Evolutionary conservation across 2,329 filamentous ascomycete genomes (phyloP), one percentile per base, ranked within the genome.

Genomic region (Colletotrichum somersetense): DNA sequence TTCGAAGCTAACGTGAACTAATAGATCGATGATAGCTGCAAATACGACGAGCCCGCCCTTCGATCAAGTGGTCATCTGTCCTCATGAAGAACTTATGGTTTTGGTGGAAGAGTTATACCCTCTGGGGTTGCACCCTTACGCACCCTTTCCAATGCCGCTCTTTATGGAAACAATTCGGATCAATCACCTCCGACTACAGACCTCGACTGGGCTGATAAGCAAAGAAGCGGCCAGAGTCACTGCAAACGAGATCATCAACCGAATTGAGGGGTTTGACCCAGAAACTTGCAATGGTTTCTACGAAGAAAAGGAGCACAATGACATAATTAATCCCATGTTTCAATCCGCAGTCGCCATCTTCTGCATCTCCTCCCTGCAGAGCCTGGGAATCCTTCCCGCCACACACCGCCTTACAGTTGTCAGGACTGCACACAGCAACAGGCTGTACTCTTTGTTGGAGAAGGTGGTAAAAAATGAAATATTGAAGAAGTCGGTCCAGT

Each of bases 1-100:
- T 5, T 16, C 7, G 26, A 16, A 63, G 16, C n/a, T 53, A 42
- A 58, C 5, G 2, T 1, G 16, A 10, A 38, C 6, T 7, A 40
- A 38, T 26, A 82, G 81, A 65, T 65, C 77, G 40, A 74, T 77
- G 0, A 77, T 82, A 3, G 76, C 82, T 6, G 79, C 77, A 2
- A 80, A 84, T 62, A 83, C 81, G 2, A 80, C 81, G 2, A 80
- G 77, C 1, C 81, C 81, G 5, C 77, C 81, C 33, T 75, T 77
- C 26, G 74, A 81, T 55, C 74, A 83, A 20, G 42, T 75, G 10
- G 77, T 77, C 48, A 73, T 77, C 0, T 67, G 62, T 6, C 64
- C 65, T 7, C 77, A 79, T 46, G 61, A 79, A 18, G 76, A 77
- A 2, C 74, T 78, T 2, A 62, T 80, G 12, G 75, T 79, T 8